Percentiles rank a stretch among this genome's conserved stretches.
Evolutionary conservation across 2,329 filamentous ascomycete genomes (phyloP).

Genomic region (Stemphylium beticola): DNA sequence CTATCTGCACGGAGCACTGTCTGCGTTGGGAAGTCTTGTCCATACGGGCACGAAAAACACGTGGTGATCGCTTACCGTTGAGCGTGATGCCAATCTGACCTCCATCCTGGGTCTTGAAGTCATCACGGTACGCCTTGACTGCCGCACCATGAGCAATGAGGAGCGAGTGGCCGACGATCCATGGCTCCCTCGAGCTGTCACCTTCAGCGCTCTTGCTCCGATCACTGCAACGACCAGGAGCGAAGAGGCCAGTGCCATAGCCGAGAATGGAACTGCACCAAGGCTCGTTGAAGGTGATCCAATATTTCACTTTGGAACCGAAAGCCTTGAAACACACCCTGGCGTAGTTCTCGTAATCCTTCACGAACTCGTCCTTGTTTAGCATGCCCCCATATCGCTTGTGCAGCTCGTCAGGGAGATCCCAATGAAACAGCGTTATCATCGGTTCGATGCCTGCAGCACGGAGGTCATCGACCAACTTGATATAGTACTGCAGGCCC

Average conservation of each 20-base stretch:
- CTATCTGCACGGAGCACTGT: background rate
- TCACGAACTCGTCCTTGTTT: constrained; percentile 80
- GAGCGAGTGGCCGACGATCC: constrained; percentile 82
- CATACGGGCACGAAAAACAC: constrained; percentile 18
- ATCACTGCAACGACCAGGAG: constrained; percentile 82
- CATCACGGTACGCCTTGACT: constrained; percentile 81
- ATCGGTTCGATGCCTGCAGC: constrained; percentile 79
- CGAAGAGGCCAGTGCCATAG: constrained; percentile 78
- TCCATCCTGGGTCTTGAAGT: constrained; percentile 74
- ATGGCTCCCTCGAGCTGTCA: constrained; percentile 78
- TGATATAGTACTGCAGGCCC: constrained; percentile 78
- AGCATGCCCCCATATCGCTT: constrained; percentile 81
- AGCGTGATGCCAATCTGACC: constrained; percentile 88
- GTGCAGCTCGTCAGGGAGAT: constrained; percentile 78
- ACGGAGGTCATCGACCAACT: constrained; percentile 78
- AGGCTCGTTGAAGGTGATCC: constrained; percentile 92
- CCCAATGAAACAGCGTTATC: constrained; percentile 88
- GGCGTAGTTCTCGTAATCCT: constrained; percentile 81
- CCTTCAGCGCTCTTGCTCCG: constrained; percentile 72
- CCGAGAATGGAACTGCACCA: constrained; percentile 84
- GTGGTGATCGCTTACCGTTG: constrained; percentile 64
- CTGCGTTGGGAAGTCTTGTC: constrained; percentile 22
- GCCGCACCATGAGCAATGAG: constrained; percentile 80
- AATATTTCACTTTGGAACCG: constrained; percentile 77
- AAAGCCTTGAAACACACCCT: constrained; percentile 76